These are phyloP conservation scores for Podila epicladia DNA, from an alignment of 192 early-diverging fungal species.

Conservation along the genomic window DNA sequence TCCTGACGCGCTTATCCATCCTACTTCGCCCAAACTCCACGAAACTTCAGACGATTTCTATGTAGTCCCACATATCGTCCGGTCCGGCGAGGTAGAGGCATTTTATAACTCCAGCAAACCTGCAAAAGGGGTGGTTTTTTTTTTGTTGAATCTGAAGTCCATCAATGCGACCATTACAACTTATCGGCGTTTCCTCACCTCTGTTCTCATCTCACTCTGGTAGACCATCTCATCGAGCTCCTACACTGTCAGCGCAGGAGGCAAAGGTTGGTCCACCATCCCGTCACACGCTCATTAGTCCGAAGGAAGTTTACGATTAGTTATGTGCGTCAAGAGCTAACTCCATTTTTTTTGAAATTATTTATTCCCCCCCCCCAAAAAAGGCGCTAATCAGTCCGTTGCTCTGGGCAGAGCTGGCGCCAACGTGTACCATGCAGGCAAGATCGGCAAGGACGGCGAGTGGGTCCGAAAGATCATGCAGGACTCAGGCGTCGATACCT, in stretches of 20 bases:
- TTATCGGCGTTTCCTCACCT: no score
- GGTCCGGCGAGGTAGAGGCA: slow-evolving; percentile 58
- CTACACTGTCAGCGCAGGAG: slow-evolving; percentile 69
- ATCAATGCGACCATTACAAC: not conserved
- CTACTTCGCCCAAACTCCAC: not conserved
- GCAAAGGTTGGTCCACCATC: slow-evolving; percentile 63
- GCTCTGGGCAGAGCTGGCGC: slow-evolving; percentile 82
- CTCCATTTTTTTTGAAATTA: not conserved
- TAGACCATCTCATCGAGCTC: slow-evolving; percentile 55
- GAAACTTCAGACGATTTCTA: slow-evolving; percentile 72
- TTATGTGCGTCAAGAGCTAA: not conserved
- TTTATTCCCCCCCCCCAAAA: no score
- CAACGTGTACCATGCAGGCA: slow-evolving; percentile 78
- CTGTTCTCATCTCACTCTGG: no score
- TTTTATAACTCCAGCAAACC: slow-evolving; percentile 5
- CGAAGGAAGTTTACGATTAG: not conserved
- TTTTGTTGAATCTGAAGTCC: not conserved
- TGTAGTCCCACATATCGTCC: slow-evolving; percentile 75
- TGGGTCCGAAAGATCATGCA: slow-evolving; percentile 79
- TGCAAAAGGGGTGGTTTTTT: slow-evolving; percentile 8
- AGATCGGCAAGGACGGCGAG: slow-evolving; percentile 83
- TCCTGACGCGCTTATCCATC: not conserved
- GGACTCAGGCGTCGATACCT: slow-evolving; percentile 71
- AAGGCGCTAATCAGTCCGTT: slow-evolving; percentile 90
- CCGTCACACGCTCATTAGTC: not conserved